Percentiles rank a stretch among this genome's conserved stretches.
phyloP scores from a whole-genome alignment of 352 stramenopile genomes.

The Globisporangium abappressorium region DNA sequence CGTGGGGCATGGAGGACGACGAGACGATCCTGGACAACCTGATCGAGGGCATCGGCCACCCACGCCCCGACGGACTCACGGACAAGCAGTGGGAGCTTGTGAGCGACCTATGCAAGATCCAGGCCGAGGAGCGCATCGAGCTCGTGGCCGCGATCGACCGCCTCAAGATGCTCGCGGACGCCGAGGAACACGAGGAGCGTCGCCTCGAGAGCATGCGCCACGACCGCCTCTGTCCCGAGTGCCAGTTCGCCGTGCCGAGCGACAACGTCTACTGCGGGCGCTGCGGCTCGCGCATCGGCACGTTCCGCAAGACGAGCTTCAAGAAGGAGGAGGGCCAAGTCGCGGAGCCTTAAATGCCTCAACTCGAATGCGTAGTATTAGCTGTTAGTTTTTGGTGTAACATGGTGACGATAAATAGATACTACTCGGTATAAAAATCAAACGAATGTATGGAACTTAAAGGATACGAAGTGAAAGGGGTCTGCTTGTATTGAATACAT shows the following conservation, averaged over 20 bases:
- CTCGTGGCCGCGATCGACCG: constrained; percentile 9
- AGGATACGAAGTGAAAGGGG: too few relatives aligned
- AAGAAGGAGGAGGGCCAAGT: not conserved
- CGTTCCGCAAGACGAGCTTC: constrained; percentile 7
- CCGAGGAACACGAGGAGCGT: constrained; percentile 15
- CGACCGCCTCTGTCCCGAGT: constrained; percentile 16
- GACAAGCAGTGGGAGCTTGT: constrained; percentile 19
- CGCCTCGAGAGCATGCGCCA: constrained; percentile 15
- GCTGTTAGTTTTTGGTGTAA: not conserved
- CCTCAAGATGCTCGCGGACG: constrained; percentile 15
- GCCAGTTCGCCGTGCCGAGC: constrained; percentile 17
- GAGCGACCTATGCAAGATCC: constrained; percentile 6
- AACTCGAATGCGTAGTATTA: not conserved
- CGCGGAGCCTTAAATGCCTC: not conserved
- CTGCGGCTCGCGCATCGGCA: constrained; percentile 18
- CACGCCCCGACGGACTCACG: constrained; percentile 12
- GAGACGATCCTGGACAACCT: constrained; percentile 28
- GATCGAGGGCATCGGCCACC: constrained; percentile 12
- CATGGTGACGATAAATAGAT: not conserved
- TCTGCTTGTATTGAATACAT: too few relatives aligned
- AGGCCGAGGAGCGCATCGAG: constrained; percentile 11
- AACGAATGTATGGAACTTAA: too few relatives aligned
- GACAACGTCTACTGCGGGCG: constrained; percentile 18
- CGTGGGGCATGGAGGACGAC: constrained; percentile 29
- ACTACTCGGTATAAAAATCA: not conserved